A percentile compares a stretch with the other conserved stretches of the same genome.
These are phyloP conservation scores for Plasmopara muralis DNA, from an alignment of 352 stramenopile species.

Conservation along the genomic window DNA sequence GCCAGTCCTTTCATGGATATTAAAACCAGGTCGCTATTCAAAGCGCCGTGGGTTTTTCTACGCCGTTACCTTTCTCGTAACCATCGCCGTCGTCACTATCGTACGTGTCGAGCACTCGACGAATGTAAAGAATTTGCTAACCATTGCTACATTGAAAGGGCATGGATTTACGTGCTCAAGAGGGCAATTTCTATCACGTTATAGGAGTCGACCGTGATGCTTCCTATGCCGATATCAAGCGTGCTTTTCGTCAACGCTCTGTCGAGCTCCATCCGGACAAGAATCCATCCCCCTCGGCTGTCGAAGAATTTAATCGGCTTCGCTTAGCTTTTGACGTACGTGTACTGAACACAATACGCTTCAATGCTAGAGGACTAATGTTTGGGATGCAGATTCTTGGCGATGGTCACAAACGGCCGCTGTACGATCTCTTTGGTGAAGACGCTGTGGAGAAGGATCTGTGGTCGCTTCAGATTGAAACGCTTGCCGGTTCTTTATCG, in stretches of 20 bases:
- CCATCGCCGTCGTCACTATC: conserved; percentile 89
- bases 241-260: conserved; percentile 92
- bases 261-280: conserved; percentile 97
- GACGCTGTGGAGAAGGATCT: conserved; percentile 85
- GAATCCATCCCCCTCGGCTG: conserved; percentile 89
- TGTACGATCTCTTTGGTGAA: conserved; percentile 96
- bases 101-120: conserved; percentile 31
- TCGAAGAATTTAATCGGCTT: conserved; percentile 90
- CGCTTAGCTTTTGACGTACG: conserved; percentile 92
- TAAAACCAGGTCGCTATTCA: conserved; percentile 91
- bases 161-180: conserved; percentile 85
- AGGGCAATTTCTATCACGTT: conserved; percentile 93
- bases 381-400: conserved; percentile 34
- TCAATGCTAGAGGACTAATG: not conserved
- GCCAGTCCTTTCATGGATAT: conserved; percentile 93
- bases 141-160: conserved; percentile 20
- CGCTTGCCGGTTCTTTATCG: conserved; percentile 87
- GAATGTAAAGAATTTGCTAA: not conserved
- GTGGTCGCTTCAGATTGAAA: conserved; percentile 83
- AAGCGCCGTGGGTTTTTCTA: conserved; percentile 90
- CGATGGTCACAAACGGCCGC: conserved; percentile 88
- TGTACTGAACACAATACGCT: not conserved
- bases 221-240: conserved; percentile 93
- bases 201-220: conserved; percentile 87
- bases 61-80: conserved; percentile 91